Evolutionary conservation across 1,284 basidiomycete species (phyloP).

Genomic region (Inonotus obliquus): DNA sequence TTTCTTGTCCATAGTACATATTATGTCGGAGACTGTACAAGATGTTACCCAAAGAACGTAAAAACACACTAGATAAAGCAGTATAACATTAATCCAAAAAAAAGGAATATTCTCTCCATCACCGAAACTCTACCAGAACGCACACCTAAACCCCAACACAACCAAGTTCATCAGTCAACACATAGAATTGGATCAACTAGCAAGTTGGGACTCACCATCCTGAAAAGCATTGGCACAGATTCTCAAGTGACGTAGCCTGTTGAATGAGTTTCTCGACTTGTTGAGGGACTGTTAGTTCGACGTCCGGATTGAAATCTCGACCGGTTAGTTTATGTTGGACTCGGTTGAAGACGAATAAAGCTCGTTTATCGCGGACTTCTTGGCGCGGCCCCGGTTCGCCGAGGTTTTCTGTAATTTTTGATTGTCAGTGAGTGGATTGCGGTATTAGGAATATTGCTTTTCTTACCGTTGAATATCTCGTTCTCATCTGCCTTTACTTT

Average conservation of each 20-base stretch:
- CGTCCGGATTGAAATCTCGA: slow-evolving; percentile 85
- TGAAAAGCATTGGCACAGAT: slow-evolving; percentile 93
- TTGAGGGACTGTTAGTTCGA: slow-evolving; percentile 62
- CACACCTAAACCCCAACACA: slow-evolving; percentile 6
- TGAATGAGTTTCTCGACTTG: slow-evolving; percentile 91
- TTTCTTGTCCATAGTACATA: not conserved
- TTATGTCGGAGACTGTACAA: not conserved
- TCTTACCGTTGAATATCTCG: slow-evolving; percentile 71
- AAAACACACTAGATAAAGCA: not conserved
- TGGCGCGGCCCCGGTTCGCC: slow-evolving; percentile 52
- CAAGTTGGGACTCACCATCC: slow-evolving; percentile 67
- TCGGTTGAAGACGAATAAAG: slow-evolving; percentile 86
- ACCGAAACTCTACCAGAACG: slow-evolving; percentile 14
- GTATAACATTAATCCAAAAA: not conserved
- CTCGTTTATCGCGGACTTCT: slow-evolving; percentile 88
- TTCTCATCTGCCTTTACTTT: slow-evolving; percentile 79
- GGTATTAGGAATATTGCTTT: not conserved
- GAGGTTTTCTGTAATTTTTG: slow-evolving; percentile 41
- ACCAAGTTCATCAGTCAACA: not conserved
- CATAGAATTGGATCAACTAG: not conserved
- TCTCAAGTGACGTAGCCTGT: slow-evolving; percentile 88
- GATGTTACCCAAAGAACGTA: not conserved
- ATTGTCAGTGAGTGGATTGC: not conserved
- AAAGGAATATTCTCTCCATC: not conserved
- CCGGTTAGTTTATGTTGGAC: slow-evolving; percentile 93